These are phyloP conservation scores for Suillus placidus DNA, from an alignment of 768 basidiomycete species.

Conservation along the genomic window DNA sequence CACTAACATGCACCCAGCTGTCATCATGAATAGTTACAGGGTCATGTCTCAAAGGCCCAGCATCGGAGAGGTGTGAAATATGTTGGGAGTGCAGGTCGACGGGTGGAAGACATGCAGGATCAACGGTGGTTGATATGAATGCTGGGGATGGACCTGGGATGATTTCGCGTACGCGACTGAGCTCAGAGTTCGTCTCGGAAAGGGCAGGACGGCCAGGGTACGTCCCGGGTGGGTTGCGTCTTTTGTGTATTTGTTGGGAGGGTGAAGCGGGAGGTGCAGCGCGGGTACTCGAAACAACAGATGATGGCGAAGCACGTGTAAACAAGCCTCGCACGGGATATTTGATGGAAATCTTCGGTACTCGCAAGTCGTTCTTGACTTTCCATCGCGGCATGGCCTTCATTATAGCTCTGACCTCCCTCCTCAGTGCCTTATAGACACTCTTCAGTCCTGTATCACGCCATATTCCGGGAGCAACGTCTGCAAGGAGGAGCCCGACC, in stretches of 20 bases:
- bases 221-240: conserved; percentile 33
- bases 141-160: conserved; percentile 28
- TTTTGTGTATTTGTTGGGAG: conserved; percentile 25
- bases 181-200: conserved; percentile 32
- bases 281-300: conserved; percentile 22
- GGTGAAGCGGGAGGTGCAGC: conserved; percentile 26
- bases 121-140: conserved; percentile 29
- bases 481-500: conserved; percentile 55
- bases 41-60: conserved; percentile 21
- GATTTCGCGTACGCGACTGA: conserved; percentile 27
- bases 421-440: conserved; percentile 40
- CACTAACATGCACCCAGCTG: conserved; percentile 30
- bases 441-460: conserved; percentile 43
- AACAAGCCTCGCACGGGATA: conserved; percentile 3
- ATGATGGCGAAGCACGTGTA: conserved; percentile 18
- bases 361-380: conserved; percentile 30
- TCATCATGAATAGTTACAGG: conserved; percentile 30
- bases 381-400: conserved; percentile 35
- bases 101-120: conserved; percentile 5
- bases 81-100: conserved; percentile 9
- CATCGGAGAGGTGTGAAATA: conserved; percentile 6
- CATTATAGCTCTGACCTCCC: conserved; percentile 34
- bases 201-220: conserved; percentile 32
- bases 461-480: conserved; percentile 51
- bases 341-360: conserved; percentile 5